These are phyloP conservation scores for Nakaseomyces glabratus DNA, from an alignment of 1,139 yeast species.

Conservation along the genomic window DNA sequence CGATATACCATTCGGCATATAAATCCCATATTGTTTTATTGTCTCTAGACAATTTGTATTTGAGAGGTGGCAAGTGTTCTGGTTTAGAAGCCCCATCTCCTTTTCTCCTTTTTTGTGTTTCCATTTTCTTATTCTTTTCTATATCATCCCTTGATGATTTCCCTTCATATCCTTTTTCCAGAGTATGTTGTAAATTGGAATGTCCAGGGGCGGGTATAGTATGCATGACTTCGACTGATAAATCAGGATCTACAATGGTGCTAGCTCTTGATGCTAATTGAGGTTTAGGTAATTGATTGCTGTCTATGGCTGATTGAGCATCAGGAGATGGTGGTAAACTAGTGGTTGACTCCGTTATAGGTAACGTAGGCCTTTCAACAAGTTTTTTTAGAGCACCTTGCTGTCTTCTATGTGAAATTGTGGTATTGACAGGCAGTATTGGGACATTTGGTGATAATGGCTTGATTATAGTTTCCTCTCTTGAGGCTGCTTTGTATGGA, in stretches of 20 bases:
- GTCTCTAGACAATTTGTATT: conserved; percentile 31
- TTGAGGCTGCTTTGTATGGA: not conserved
- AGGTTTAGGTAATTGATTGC: not conserved
- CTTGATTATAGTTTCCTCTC: conserved; percentile 1
- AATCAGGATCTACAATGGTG: not conserved
- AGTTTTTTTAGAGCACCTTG: conserved; percentile 6
- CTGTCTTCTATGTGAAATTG: conserved; percentile 4
- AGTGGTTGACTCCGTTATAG: conserved; percentile 8
- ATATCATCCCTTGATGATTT: not conserved
- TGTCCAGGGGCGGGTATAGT: too few species aligned
- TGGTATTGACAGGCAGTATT: conserved; percentile 3
- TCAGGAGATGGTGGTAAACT: conserved; percentile 10
- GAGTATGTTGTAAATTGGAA: too few species aligned
- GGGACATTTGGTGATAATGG: conserved; percentile 1
- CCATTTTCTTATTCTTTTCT: conserved; percentile 1
- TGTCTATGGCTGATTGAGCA: not conserved
- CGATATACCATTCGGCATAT: conserved; percentile 32
- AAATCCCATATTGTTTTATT: conserved; percentile 32
- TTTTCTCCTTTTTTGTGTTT: not conserved
- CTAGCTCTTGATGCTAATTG: not conserved
- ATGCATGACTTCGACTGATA: not conserved
- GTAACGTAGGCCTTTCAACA: conserved; percentile 7
- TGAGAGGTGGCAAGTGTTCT: conserved; percentile 16
- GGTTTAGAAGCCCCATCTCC: conserved; percentile 13
- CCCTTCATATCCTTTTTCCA: not conserved